Conservation (phyloP, 352 stramenopile species). For the Phytophthora sp. region DNA sequence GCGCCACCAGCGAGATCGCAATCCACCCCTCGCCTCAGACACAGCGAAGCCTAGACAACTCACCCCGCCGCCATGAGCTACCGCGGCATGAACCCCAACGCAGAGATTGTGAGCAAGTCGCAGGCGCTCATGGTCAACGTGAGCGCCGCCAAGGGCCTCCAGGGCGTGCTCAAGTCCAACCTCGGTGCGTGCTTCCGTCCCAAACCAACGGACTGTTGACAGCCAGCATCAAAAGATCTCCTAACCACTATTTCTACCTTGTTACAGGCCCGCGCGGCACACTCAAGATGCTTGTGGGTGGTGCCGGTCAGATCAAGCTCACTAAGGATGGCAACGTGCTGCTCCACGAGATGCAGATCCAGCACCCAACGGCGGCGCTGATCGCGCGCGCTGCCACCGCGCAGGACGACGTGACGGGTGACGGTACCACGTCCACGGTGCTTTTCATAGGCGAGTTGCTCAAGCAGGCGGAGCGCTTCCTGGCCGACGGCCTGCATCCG, state of each 20-base stretch:
- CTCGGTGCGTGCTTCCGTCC: conserved; percentile 58
- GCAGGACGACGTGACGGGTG: conserved; percentile 95
- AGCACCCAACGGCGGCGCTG: conserved; percentile 98
- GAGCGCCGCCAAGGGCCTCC: conserved; percentile 95
- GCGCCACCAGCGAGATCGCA: conserved; percentile 40
- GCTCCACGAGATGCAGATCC: conserved; percentile 99
- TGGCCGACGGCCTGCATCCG: conserved; percentile 97
- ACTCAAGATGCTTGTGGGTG: conserved; percentile 99
- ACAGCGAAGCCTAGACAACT: conserved; percentile 6
- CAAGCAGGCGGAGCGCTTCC: conserved; percentile 97
- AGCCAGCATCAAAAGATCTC: conserved; percentile 1
- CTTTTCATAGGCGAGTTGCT: conserved; percentile 99
- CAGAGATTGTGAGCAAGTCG: conserved; percentile 97
- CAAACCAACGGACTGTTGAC: background rate
- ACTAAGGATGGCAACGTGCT: conserved; percentile 99
- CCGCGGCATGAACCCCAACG: conserved; percentile 93
- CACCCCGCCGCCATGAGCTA: conserved; percentile 56
- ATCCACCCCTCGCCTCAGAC: conserved; percentile 33
- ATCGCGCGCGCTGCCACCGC: conserved; percentile 98
- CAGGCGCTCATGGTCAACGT: conserved; percentile 98
- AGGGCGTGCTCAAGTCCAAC: conserved; percentile 95
- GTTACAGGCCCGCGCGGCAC: conserved; percentile 94
- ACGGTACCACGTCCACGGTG: conserved; percentile 98
- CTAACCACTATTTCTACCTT: conserved; percentile 4
- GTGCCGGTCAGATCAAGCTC: conserved; percentile 99